Evolutionary conservation across 257 asterid genomes (phyloP).

Genomic region (Petunia axillaris): DNA sequence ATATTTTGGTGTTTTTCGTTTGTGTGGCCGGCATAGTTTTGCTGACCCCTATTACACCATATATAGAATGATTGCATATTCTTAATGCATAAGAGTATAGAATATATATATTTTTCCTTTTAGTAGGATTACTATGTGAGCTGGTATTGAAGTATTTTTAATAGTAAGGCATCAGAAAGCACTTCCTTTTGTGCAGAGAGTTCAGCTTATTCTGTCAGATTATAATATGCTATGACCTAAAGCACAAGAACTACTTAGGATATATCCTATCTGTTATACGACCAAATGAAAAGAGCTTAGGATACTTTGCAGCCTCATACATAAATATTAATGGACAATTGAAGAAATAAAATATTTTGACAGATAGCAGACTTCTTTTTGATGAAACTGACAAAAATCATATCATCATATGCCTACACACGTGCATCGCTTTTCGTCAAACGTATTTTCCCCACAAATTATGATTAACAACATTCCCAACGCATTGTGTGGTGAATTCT

Average conservation of each 20-base stretch:
- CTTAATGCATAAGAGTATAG: constrained; percentile 41
- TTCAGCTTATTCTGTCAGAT: neutral
- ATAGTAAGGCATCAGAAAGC: constrained; percentile 11
- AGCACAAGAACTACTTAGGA: neutral
- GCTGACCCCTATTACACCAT: constrained; percentile 66
- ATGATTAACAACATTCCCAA: neutral
- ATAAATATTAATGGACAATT: neutral
- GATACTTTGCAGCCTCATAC: neutral
- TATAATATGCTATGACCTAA: neutral
- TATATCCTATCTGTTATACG: neutral
- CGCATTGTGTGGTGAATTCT: neutral
- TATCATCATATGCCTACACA: neutral
- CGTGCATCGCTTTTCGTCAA: neutral
- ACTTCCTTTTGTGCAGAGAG: neutral
- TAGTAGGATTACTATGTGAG: constrained; percentile 28
- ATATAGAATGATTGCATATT: constrained; percentile 39
- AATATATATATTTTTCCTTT: constrained; percentile 29
- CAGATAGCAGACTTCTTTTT: neutral
- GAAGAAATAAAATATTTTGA: neutral
- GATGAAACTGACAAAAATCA: neutral
- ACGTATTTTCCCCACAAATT: neutral
- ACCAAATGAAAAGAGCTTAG: neutral
- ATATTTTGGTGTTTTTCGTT: constrained; percentile 48
- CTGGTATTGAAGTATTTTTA: constrained; percentile 26
- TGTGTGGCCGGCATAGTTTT: constrained; percentile 70